phyloP scores from a whole-genome alignment of 1,284 basidiomycete genomes.

The Blastosporella zonata region DNA sequence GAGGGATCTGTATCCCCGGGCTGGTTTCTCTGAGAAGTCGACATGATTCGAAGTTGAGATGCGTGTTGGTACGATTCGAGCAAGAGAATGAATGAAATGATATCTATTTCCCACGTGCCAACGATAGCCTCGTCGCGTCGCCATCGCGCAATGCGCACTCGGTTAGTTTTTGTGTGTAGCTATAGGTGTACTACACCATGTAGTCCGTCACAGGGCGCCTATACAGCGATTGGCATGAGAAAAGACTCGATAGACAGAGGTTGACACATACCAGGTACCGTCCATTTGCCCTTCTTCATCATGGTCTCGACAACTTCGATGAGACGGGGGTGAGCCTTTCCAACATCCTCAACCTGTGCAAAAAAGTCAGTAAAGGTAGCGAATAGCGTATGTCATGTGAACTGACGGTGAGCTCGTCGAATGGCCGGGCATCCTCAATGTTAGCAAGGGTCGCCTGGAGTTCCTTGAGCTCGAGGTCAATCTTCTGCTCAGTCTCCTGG shows the following conservation, averaged over 20 bases:
- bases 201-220: no score
- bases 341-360: constrained; percentile 81
- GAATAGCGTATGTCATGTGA: constrained; percentile 2
- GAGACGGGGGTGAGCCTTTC: constrained; percentile 88
- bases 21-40: constrained; percentile 1
- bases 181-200: no score
- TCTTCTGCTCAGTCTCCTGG: constrained; percentile 88
- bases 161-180: no score
- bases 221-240: constrained; percentile 2
- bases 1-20: not conserved
- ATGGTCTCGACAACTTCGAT: constrained; percentile 92
- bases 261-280: constrained; percentile 73
- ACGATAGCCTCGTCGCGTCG: no score
- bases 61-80: no score
- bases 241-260: constrained; percentile 5
- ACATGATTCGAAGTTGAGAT: no score
- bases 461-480: constrained; percentile 89
- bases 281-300: constrained; percentile 99
- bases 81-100: no score
- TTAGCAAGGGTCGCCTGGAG: constrained; percentile 94
- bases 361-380: not conserved
- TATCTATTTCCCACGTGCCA: no score
- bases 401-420: constrained; percentile 90
- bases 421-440: constrained; percentile 96
- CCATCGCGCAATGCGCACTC: no score